phyloP scores from a whole-genome alignment of 768 basidiomycete genomes.

The Cubamyces sp. region DNA sequence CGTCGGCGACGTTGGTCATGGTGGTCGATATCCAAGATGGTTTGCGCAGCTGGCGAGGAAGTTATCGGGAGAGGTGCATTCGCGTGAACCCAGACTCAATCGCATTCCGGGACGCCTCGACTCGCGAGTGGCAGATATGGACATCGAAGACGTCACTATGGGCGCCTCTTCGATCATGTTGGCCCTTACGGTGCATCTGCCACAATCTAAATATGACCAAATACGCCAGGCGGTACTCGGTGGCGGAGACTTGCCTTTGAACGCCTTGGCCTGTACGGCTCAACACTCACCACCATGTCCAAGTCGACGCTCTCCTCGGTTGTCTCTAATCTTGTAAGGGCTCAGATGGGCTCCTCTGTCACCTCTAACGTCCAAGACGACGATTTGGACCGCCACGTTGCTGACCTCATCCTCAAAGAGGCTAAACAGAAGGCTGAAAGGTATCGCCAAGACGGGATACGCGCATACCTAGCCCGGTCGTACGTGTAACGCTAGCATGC shows the following conservation, averaged over 20 bases:
- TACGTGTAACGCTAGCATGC: conserved; percentile 1
- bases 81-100: too few species aligned
- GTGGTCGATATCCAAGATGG: conserved; percentile 1
- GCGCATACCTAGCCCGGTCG: conserved; percentile 66
- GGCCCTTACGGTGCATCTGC: not conserved
- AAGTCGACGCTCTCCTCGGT: conserved; percentile 77
- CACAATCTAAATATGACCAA: conserved; percentile 14
- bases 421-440: conserved; percentile 89
- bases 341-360: conserved; percentile 73
- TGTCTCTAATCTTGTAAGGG: conserved; percentile 78
- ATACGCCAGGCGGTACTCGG: conserved; percentile 5
- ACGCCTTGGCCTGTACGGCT: not conserved
- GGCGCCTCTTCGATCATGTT: not conserved
- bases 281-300: conserved; percentile 37
- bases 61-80: too few species aligned
- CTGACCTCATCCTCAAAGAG: conserved; percentile 88
- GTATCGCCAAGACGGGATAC: conserved; percentile 76
- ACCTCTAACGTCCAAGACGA: conserved; percentile 67
- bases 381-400: conserved; percentile 90
- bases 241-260: conserved; percentile 3
- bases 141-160: not conserved
- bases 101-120: not conserved
- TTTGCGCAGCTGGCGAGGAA: not conserved
- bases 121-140: not conserved
- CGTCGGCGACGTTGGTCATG: conserved; percentile 16